phyloP scores from a whole-genome alignment of 129 eudicot genomes.

The Silybum marianum region DNA sequence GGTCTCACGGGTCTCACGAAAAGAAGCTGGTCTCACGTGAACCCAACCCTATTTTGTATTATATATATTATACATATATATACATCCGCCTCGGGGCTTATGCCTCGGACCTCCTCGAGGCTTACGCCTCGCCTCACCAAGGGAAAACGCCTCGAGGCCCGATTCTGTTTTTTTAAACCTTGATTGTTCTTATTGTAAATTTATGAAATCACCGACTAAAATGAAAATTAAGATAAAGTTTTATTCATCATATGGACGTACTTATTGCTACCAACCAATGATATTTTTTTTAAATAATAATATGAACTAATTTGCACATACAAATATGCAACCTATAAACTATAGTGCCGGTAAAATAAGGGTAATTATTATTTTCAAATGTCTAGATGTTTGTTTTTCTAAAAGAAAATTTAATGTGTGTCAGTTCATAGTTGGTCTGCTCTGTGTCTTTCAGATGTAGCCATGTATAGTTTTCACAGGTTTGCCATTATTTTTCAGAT shows the following conservation, averaged over 20 bases:
- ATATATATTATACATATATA: too few species aligned
- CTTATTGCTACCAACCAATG: neutral
- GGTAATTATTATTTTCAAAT: neutral
- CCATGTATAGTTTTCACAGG: neutral
- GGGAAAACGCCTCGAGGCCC: too few species aligned
- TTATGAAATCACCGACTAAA: neutral
- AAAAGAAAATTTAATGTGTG: constrained; percentile 9
- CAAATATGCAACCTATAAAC: neutral
- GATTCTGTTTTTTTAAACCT: too few species aligned
- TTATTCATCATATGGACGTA: neutral
- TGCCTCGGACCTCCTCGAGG: too few species aligned
- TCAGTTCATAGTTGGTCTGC: neutral
- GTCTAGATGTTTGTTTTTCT: neutral
- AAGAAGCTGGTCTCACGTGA: too few species aligned
- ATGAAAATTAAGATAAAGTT: neutral
- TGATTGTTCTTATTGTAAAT: neutral
- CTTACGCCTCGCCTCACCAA: too few species aligned
- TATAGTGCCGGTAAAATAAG: neutral
- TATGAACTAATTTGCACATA: neutral
- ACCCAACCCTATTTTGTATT: too few species aligned
- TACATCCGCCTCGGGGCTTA: too few species aligned
- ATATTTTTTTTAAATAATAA: neutral
- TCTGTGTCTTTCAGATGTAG: neutral
- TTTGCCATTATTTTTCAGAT: constrained; percentile 41
- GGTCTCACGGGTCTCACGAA: too few species aligned